phyloP scores from a whole-genome alignment of 257 asterid genomes.

The Pogostemon cablin region DNA sequence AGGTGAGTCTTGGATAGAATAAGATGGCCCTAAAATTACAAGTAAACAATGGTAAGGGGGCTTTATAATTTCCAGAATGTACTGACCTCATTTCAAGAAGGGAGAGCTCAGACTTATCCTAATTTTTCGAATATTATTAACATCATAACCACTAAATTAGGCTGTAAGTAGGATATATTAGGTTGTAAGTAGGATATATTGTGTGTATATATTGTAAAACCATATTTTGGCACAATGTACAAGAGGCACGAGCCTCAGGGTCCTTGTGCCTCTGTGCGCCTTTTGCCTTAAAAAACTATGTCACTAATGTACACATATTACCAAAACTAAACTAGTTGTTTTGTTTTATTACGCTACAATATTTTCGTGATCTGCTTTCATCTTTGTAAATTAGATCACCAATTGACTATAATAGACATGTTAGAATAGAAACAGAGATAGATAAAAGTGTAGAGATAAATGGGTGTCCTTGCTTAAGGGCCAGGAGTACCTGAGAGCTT shows the following conservation, averaged over 20 bases:
- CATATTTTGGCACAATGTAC: too few species aligned
- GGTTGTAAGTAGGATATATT: too few species aligned
- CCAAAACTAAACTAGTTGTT: neutral
- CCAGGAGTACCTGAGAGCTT: constrained; percentile 84
- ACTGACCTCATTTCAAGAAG: neutral
- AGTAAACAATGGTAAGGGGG: constrained; percentile 20
- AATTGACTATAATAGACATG: constrained; percentile 19
- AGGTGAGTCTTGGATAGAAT: constrained; percentile 7
- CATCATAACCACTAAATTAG: neutral
- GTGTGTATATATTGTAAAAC: too few species aligned
- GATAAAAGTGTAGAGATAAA: neutral
- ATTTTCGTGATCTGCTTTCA: constrained; percentile 11
- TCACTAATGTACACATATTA: neutral
- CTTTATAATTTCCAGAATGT: constrained; percentile 1
- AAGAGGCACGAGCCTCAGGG: too few species aligned
- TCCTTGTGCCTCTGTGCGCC: too few species aligned
- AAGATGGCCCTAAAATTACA: constrained; percentile 7
- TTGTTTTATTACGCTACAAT: constrained; percentile 9
- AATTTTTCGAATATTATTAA: neutral
- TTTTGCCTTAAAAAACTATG: too few species aligned
- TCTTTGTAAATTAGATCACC: neutral
- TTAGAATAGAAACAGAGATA: constrained; percentile 13
- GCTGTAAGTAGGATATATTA: too few species aligned
- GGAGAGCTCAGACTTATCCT: neutral
- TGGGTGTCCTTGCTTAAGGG: constrained; percentile 24